Conservation (phyloP, 805 yeast species). For the Lachancea thermotolerans region DNA sequence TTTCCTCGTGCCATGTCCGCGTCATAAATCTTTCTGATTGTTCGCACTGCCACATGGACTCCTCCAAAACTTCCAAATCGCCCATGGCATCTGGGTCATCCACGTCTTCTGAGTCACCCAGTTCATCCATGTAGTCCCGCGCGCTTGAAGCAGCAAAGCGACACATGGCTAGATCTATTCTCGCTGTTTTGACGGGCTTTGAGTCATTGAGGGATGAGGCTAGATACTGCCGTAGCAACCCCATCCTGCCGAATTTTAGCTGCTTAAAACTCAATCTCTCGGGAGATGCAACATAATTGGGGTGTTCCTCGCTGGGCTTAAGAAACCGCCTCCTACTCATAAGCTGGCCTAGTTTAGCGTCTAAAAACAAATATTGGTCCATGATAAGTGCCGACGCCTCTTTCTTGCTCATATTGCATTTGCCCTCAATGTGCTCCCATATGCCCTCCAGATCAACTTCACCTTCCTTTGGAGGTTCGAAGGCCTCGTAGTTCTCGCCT, state of each 20-base stretch:
- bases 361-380: background rate
- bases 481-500: background rate
- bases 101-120: too few relatives aligned
- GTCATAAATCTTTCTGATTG: background rate
- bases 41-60: background rate
- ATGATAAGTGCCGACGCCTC: background rate
- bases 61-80: too few relatives aligned
- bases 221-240: background rate
- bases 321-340: background rate
- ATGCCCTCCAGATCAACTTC: background rate
- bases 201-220: background rate
- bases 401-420: background rate
- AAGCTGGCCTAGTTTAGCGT: background rate
- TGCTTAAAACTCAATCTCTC: too few relatives aligned
- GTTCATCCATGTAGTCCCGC: too few relatives aligned
- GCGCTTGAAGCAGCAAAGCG: too few relatives aligned
- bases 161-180: too few relatives aligned
- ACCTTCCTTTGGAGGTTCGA: background rate
- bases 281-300: background rate
- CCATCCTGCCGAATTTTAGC: background rate
- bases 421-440: background rate
- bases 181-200: too few relatives aligned
- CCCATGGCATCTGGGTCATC: too few relatives aligned
- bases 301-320: background rate
- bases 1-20: background rate